Percentiles rank a stretch among this genome's conserved stretches.
These are phyloP conservation scores for Blastocystis sp. DNA, from an alignment of 352 stramenopile species.

Conservation along the genomic window DNA sequence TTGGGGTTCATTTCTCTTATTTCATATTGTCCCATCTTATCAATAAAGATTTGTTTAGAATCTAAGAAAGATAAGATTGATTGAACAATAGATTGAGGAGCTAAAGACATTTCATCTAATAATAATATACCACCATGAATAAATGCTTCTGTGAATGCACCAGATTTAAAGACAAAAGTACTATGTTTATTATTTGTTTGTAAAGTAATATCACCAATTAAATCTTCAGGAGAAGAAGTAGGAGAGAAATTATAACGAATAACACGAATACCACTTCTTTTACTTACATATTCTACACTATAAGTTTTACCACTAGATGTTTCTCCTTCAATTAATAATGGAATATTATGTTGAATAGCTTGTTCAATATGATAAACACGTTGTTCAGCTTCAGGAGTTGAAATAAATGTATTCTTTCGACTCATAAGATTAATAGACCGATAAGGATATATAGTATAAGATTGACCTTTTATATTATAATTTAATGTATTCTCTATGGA, in stretches of 20 bases:
- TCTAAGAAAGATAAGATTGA: conserved; percentile 5
- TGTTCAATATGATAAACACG: too few relatives aligned
- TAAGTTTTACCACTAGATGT: conserved; percentile 16
- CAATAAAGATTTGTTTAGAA: not conserved
- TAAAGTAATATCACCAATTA: conserved; percentile 3
- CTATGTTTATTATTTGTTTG: conserved; percentile 4
- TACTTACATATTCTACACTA: conserved; percentile 9
- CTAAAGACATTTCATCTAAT: conserved; percentile 15
- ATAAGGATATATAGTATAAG: too few relatives aligned
- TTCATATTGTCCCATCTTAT: too few relatives aligned
- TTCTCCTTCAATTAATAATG: not conserved
- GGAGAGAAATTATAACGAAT: conserved; percentile 16
- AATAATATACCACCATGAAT: conserved; percentile 7
- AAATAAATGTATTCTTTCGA: too few relatives aligned
- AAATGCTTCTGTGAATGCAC: conserved; percentile 25
- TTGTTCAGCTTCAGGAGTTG: too few relatives aligned
- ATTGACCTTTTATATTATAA: too few relatives aligned
- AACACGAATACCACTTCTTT: not conserved
- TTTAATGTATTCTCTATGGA: too few relatives aligned
- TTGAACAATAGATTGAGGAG: not conserved
- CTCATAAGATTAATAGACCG: too few relatives aligned
- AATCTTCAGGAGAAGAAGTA: conserved; percentile 10
- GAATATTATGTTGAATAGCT: conserved; percentile 4
- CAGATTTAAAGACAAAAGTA: conserved; percentile 1
- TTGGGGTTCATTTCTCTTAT: conserved; percentile 9